Percentiles rank a stretch among this genome's conserved stretches.
Evolutionary conservation across 2,329 filamentous ascomycete genomes (phyloP).

Genomic region (Diaporthe capsici): DNA sequence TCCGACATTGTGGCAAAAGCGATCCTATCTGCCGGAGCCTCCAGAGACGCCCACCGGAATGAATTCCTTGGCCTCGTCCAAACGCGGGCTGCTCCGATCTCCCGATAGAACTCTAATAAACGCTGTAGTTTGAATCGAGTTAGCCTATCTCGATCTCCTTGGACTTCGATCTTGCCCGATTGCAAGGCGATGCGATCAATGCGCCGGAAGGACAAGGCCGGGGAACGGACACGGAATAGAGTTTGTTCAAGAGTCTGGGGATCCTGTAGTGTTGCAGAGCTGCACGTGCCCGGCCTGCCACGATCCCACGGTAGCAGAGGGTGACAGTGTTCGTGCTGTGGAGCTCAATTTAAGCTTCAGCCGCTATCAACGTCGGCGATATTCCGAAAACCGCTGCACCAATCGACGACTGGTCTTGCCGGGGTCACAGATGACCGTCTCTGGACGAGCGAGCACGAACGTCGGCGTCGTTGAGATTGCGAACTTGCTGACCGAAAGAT

Average conservation of each 20-base stretch:
- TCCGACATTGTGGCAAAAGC: constrained; percentile 31
- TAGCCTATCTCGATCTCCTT: constrained; percentile 9
- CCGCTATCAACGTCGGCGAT: constrained; percentile 32
- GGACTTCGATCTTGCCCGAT: constrained; percentile 14
- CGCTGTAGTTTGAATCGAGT: constrained; percentile 4
- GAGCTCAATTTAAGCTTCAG: constrained; percentile 34
- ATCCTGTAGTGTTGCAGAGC: constrained; percentile 26
- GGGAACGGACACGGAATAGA: constrained; percentile 18
- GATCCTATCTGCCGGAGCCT: neutral
- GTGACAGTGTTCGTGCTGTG: constrained; percentile 25
- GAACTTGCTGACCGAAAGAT: neutral
- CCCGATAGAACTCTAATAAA: neutral
- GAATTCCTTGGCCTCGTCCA: constrained; percentile 7
- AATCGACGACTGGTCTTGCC: constrained; percentile 19
- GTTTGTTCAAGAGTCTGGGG: constrained; percentile 34
- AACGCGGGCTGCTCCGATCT: neutral
- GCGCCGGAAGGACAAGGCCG: constrained; percentile 4
- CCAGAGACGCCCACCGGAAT: neutral
- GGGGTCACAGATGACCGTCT: constrained; percentile 22
- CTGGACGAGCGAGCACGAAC: constrained; percentile 6
- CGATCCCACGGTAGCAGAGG: constrained; percentile 30
- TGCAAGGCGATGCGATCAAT: constrained; percentile 15
- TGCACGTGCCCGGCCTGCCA: constrained; percentile 33
- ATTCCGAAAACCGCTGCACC: constrained; percentile 12
- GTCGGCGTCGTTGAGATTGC: constrained; percentile 2